phyloP scores from a whole-genome alignment of 768 basidiomycete species.

The Tricholomella constricta region DNA sequence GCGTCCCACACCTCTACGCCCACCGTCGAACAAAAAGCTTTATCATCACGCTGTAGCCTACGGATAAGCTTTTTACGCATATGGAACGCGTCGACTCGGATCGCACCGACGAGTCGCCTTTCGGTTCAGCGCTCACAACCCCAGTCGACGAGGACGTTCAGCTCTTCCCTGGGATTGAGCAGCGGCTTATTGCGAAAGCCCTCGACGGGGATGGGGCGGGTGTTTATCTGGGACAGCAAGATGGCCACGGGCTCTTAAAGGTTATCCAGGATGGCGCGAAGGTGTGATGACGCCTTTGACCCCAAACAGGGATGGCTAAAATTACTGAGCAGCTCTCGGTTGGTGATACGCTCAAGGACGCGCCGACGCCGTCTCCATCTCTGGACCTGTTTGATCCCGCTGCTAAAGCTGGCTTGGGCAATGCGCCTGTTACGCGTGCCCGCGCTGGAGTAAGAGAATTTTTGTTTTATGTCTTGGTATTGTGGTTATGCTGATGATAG shows the following conservation, averaged over 20 bases:
- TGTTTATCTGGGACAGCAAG: not conserved
- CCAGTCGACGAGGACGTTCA: slow-evolving; percentile 39
- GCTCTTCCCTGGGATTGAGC: slow-evolving; percentile 14
- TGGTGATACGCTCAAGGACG: not conserved
- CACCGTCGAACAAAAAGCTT: too few species aligned
- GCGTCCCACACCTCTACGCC: too few species aligned
- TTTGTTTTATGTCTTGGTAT: not conserved
- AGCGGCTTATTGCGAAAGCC: slow-evolving; percentile 11
- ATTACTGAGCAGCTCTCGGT: not conserved
- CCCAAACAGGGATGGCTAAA: not conserved
- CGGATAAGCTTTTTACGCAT: not conserved
- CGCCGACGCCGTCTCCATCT: not conserved
- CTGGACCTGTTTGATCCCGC: not conserved
- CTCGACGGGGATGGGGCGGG: not conserved
- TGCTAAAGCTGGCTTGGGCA: not conserved
- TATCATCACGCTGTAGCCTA: too few species aligned
- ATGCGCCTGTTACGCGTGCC: slow-evolving; percentile 2
- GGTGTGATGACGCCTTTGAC: not conserved
- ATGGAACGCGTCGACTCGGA: slow-evolving; percentile 35
- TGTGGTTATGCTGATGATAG: not conserved
- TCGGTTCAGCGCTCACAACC: slow-evolving; percentile 42
- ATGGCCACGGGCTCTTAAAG: not conserved
- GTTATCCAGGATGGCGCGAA: not conserved
- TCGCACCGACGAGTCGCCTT: slow-evolving; percentile 43
- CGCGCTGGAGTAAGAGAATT: slow-evolving; percentile 20